Conservation (phyloP, 306 rosid species). For the Sicyos baderoa region DNA sequence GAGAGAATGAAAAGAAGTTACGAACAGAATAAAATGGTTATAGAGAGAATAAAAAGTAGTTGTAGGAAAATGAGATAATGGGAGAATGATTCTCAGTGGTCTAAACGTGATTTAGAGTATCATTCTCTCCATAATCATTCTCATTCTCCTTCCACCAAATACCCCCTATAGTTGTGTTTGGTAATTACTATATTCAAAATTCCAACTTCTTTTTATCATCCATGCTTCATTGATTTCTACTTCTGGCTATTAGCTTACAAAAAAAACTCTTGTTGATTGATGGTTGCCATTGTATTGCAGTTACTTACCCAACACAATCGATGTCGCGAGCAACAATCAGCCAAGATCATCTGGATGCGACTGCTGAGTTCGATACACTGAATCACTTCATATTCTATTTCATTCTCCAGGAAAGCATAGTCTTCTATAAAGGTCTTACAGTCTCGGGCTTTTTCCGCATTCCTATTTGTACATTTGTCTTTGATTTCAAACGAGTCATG, state of each 20-base stretch:
- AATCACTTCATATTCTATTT: conserved; percentile 22
- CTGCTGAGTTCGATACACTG: conserved; percentile 45
- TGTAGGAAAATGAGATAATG: too few species aligned
- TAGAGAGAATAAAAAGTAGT: too few species aligned
- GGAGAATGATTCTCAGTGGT: too few species aligned
- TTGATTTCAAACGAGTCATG: background rate
- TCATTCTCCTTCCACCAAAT: too few species aligned
- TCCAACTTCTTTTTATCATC: background rate
- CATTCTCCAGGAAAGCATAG: conserved; percentile 33
- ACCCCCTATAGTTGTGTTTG: background rate
- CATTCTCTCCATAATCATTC: too few species aligned
- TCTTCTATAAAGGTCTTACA: conserved; percentile 14
- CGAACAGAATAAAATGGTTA: too few species aligned
- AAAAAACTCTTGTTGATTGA: background rate
- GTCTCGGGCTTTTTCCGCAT: conserved; percentile 15
- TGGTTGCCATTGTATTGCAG: conserved; percentile 35
- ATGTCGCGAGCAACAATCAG: conserved; percentile 74
- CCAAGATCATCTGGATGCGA: conserved; percentile 83
- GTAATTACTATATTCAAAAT: background rate
- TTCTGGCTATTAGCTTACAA: background rate
- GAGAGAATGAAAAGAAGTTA: too few species aligned
- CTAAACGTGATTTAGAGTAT: too few species aligned
- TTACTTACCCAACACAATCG: conserved; percentile 95
- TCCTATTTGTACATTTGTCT: conserved; percentile 16
- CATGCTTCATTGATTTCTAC: background rate